Evolutionary conservation across 2,329 filamentous ascomycete genomes (phyloP).

Genomic region (Leptodontidium sp.): DNA sequence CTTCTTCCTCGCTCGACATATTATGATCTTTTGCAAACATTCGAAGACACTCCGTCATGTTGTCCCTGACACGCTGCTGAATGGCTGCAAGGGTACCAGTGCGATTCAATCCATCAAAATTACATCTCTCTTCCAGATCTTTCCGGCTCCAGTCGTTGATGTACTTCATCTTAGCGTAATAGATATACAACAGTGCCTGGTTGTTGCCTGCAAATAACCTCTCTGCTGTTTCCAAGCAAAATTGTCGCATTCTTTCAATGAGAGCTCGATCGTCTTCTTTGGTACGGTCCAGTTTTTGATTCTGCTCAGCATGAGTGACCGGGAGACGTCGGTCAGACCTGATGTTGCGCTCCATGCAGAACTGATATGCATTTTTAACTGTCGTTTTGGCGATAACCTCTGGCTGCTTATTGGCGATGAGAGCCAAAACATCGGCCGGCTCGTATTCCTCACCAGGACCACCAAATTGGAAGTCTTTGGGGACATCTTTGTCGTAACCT

Average conservation of each 20-base stretch:
- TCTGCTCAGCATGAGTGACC: neutral
- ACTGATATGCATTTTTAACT: neutral
- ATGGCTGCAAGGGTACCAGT: neutral
- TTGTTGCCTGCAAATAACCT: conserved; percentile 4
- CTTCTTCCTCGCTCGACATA: neutral
- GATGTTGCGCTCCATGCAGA: conserved; percentile 1
- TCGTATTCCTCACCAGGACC: conserved; percentile 3
- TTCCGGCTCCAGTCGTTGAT: conserved; percentile 16
- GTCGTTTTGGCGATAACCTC: neutral
- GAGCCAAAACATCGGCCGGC: conserved; percentile 8
- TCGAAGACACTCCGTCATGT: neutral
- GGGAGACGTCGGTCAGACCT: neutral
- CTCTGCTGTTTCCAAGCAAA: conserved; percentile 13
- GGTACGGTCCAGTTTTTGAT: conserved; percentile 10
- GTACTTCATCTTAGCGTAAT: neutral
- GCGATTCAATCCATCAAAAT: neutral
- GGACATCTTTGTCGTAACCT: neutral
- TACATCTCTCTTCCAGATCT: conserved; percentile 2
- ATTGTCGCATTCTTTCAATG: conserved; percentile 20
- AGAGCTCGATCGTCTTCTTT: conserved; percentile 10
- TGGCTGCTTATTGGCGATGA: conserved; percentile 14
- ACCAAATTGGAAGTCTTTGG: conserved; percentile 10
- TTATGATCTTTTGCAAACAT: neutral
- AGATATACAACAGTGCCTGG: conserved; percentile 19
- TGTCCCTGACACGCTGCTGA: neutral